Evolutionary conservation across 176 grass and related monocot species (phyloP), one percentile per base, ranked within the genome.

Genomic region (Calamus simplicifolius): DNA sequence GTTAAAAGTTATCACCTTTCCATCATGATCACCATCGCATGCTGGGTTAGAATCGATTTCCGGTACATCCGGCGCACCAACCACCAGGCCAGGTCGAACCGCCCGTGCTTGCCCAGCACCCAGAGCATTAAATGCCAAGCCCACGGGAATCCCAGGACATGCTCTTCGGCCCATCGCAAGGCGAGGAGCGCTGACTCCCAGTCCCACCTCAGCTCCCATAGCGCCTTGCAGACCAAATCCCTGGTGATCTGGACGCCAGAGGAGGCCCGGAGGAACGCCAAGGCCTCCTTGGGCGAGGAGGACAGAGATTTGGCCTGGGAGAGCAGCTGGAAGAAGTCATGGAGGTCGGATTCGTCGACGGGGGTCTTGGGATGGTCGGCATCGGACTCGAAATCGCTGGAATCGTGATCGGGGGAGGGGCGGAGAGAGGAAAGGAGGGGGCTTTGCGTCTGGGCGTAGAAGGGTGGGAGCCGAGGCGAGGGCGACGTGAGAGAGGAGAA

Each of bases 41-140:
- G 91, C 53, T 64, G 57, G 27, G 91, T 87, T 19, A 90, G 77
- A 70, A 87, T 67, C 26, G 74, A 70, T 49, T 72, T 66, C 63
- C 60, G 63, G 28, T 73, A 50, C 92, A 96, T 88, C 54, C 59
- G 73, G 29, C 69, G 63, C 61, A 96, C 81, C 69, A 67, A 29
- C 15, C 54, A 75, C 89, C 89, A 95, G 53, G 77, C 89, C 19
- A 95, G 62, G 66, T 84, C 77, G 70, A 95, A 95, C 27, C 75
- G 78, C 28, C 79, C 63, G n/a, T 82, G 65, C 71, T 64, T 95
- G 55, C 80, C 84, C 48, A 82, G 52, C 10, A 77, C 54, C 84
- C 76, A 84, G 50, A 95, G 59, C 59, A 77, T 73, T 68, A 95
- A 62, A 70, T 88, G 81, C 89, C 85, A 88, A 62, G 84, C 84